Conservation (phyloP, 352 stramenopile species). For the Elongisporangium undulatum region DNA sequence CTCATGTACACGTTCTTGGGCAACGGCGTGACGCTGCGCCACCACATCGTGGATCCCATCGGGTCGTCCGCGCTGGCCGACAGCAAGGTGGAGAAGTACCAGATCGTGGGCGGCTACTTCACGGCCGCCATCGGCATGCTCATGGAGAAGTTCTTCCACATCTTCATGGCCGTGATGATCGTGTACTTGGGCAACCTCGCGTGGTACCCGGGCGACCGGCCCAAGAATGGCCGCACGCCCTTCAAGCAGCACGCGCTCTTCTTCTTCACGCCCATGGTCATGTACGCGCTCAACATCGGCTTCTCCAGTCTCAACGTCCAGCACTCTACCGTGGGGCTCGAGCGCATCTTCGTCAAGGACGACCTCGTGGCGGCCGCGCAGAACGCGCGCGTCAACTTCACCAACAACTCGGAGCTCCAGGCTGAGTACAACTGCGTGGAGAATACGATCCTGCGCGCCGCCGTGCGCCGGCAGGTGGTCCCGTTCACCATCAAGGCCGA, state of each 20-base stretch:
- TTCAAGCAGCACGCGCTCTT: conserved; percentile 26
- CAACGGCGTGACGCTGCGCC: conserved; percentile 23
- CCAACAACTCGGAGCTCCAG: conserved; percentile 1
- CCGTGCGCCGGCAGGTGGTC: conserved; percentile 16
- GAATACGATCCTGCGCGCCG: conserved; percentile 29
- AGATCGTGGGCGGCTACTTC: conserved; percentile 33
- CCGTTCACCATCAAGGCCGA: conserved; percentile 25
- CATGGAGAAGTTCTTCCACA: conserved; percentile 21
- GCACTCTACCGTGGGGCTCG: conserved; percentile 20
- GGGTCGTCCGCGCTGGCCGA: conserved; percentile 28
- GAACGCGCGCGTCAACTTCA: conserved; percentile 1
- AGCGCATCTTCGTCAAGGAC: conserved; percentile 23
- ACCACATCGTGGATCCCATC: conserved; percentile 20
- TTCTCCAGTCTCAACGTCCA: conserved; percentile 33
- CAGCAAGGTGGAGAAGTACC: conserved; percentile 23
- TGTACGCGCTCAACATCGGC: conserved; percentile 35
- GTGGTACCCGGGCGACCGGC: conserved; percentile 25
- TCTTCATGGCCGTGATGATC: conserved; percentile 35
- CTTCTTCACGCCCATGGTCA: conserved; percentile 24
- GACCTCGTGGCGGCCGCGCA: conserved; percentile 18
- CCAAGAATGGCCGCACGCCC: conserved; percentile 6
- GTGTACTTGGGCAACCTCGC: conserved; percentile 29
- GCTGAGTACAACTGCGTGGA: conserved; percentile 12
- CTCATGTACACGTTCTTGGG: conserved; percentile 20
- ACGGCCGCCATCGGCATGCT: conserved; percentile 16